Evolutionary conservation across 1,139 yeast species (phyloP), one percentile per base, ranked within the genome.

Genomic region (Chernovozyma aurita): DNA sequence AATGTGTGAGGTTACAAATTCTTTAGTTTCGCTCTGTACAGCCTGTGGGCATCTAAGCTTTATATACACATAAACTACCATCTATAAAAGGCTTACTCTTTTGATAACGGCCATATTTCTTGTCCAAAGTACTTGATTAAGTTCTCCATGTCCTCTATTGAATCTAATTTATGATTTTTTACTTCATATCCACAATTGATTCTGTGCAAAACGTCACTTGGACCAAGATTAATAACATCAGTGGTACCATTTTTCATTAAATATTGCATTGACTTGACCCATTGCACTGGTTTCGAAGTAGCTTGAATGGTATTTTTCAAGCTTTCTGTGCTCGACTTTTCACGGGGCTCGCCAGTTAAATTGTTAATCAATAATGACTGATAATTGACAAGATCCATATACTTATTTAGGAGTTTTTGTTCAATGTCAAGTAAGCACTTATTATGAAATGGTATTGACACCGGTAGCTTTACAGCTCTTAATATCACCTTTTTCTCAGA

Each of bases 371-470:
- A 51, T 4, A 70, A 7, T 9, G 22, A 9, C 9, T 20, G 22
- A 20, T 20, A 7, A 7, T 1, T 51, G 29, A 21, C 13, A 4
- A 13, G 12, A 6, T 8, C 29, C 30, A 7, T 29, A 16, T 26
- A 26, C 11, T 26, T 11, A 18, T 48, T 47, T 9, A 34, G 34
- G 32, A 72, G 55, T 27, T 55, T 51, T 4, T 49, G 45, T 37
- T 65, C 70, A 2, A 78, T 71, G 1, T 59, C 55, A 18, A 42
- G 39, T 49, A 78, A 57, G 16, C 63, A 43, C 2, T 53, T 44
- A 33, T 66, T 70, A 49, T 78, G 84, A 51, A 78, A 78, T 5
- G 84, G 81, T 2, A 78, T 71, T 3, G 65, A 54, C 2, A 76
- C 82, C 1, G 75, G 70, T 32, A 78, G 51, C 20, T 47, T 47